phyloP scores from a whole-genome alignment of 106 monocot genomes.

The Amphibolis antarctica region DNA sequence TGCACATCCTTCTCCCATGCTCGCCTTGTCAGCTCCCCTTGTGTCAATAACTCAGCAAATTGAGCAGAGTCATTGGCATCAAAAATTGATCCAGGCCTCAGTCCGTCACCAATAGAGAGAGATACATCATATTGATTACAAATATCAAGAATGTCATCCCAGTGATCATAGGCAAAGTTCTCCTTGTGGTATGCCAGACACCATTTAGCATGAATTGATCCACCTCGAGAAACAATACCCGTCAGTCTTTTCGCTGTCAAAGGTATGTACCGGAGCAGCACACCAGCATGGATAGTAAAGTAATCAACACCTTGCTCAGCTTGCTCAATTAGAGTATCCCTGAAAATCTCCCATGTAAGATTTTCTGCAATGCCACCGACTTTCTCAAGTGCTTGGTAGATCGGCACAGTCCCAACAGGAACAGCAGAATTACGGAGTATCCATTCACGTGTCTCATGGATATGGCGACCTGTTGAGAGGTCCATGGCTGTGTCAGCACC shows the following conservation, averaged over 20 bases:
- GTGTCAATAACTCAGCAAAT: conserved; percentile 26
- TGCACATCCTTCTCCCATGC: conserved; percentile 31
- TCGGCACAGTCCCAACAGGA: conserved; percentile 22
- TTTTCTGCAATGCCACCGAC: conserved; percentile 27
- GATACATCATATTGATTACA: conserved; percentile 27
- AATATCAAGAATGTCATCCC: conserved; percentile 30
- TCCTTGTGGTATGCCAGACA: conserved; percentile 25
- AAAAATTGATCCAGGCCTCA: conserved; percentile 25
- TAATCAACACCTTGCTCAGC: conserved; percentile 30
- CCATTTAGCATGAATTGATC: conserved; percentile 31
- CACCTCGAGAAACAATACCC: conserved; percentile 25
- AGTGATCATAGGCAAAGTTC: conserved; percentile 30
- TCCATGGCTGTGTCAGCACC: conserved; percentile 31
- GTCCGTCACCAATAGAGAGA: conserved; percentile 22
- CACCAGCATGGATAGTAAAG: conserved; percentile 27
- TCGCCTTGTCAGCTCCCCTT: conserved; percentile 22
- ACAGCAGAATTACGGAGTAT: conserved; percentile 29
- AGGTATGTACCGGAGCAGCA: conserved; percentile 26
- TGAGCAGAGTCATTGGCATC: conserved; percentile 29
- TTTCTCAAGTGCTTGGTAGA: conserved; percentile 29
- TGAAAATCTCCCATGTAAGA: conserved; percentile 24
- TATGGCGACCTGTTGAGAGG: conserved; percentile 24
- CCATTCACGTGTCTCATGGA: conserved; percentile 29
- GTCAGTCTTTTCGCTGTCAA: conserved; percentile 28
- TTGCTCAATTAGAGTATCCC: conserved; percentile 26